Evolutionary conservation across 2,329 filamentous ascomycete genomes (phyloP).

Genomic region (Pseudocercospora fuligena): DNA sequence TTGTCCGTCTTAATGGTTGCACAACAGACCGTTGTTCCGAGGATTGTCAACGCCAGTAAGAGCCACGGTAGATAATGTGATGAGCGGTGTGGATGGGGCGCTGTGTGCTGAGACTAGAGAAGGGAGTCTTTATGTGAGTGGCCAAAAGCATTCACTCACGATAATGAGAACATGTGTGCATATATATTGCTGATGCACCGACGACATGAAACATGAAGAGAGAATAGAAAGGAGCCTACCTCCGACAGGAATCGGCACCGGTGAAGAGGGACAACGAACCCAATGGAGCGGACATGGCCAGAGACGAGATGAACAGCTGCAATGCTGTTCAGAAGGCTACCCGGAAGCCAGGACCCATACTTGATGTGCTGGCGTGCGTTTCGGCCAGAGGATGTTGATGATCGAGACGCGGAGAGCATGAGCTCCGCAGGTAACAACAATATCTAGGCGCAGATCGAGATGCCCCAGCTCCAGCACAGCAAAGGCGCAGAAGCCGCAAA

Average conservation of each 20-base stretch:
- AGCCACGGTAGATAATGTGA: slow-evolving; percentile 23
- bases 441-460: slow-evolving; percentile 40
- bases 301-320: slow-evolving; percentile 33
- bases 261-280: slow-evolving; percentile 31
- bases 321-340: slow-evolving; percentile 35
- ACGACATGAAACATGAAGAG: slow-evolving; percentile 24
- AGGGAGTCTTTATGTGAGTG: slow-evolving; percentile 28
- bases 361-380: slow-evolving; percentile 90
- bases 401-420: slow-evolving; percentile 40
- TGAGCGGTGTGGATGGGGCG: slow-evolving; percentile 22
- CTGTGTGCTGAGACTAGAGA: slow-evolving; percentile 21
- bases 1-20: slow-evolving; percentile 31
- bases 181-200: slow-evolving; percentile 25
- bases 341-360: slow-evolving; percentile 49
- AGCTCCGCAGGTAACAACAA: slow-evolving; percentile 38
- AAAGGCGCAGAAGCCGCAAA: slow-evolving; percentile 25
- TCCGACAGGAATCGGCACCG: slow-evolving; percentile 35
- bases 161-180: slow-evolving; percentile 20
- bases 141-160: slow-evolving; percentile 29
- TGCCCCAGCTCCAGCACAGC: slow-evolving; percentile 19
- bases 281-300: slow-evolving; percentile 30
- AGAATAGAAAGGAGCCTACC: slow-evolving; percentile 25
- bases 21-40: slow-evolving; percentile 34
- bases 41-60: slow-evolving; percentile 20
- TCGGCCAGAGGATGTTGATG: slow-evolving; percentile 69